Conservation (phyloP, 257 asterid genomes). For the Petunia axillaris region DNA sequence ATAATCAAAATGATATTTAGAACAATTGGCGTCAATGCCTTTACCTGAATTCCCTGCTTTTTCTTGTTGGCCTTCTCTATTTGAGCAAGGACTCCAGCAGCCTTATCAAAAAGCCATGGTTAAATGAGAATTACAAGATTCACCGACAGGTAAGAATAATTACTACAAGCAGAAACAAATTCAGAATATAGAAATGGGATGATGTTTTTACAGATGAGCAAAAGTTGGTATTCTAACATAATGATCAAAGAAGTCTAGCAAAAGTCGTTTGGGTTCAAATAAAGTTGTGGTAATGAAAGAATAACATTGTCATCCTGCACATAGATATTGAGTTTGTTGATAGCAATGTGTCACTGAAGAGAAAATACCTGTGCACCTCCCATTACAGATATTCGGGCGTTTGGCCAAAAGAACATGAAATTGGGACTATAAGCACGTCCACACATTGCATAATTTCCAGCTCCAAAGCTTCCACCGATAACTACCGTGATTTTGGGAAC, state of each 20-base stretch:
- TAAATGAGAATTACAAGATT: conserved; percentile 19
- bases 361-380: conserved; percentile 94
- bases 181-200: not conserved
- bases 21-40: not conserved
- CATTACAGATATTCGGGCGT: conserved; percentile 96
- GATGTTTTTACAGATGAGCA: not conserved
- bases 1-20: not conserved
- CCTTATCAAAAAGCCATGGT: conserved; percentile 50
- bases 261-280: conserved; percentile 7
- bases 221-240: not conserved
- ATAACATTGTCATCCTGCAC: not conserved
- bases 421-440: conserved; percentile 98
- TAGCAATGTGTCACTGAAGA: conserved; percentile 16
- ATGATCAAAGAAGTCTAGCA: not conserved
- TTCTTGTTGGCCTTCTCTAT: conserved; percentile 75
- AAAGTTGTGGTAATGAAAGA: not conserved
- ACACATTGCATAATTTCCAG: conserved; percentile 99
- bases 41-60: conserved; percentile 69
- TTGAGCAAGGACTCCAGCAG: conserved; percentile 94
- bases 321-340: conserved; percentile 17
- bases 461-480: conserved; percentile 98
- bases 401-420: conserved; percentile 97
- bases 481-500: conserved; percentile 90
- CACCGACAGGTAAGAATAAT: not conserved
- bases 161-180: not conserved